These are phyloP conservation scores for Collybiopsis luxurians DNA, from an alignment of 768 basidiomycete genomes.

Conservation along the genomic window DNA sequence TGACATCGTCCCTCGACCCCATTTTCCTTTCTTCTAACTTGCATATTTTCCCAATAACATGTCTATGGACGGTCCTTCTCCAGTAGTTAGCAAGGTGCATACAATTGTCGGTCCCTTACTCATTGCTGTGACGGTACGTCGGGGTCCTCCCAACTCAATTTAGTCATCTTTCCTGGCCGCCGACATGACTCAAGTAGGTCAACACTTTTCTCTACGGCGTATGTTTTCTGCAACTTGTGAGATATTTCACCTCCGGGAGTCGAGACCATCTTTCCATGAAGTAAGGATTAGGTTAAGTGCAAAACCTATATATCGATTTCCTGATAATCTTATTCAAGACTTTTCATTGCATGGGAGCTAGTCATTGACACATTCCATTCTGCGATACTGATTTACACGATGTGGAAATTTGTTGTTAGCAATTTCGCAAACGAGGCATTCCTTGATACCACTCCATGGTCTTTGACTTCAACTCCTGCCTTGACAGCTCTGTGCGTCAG, in stretches of 20 bases:
- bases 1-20: too few species aligned
- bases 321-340: background rate
- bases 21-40: too few species aligned
- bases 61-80: too few species aligned
- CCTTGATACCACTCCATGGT: constrained; percentile 13
- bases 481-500: constrained; percentile 7
- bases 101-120: too few species aligned
- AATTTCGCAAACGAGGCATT: constrained; percentile 15
- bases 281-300: background rate
- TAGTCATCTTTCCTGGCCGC: too few species aligned
- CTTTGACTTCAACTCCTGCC: constrained; percentile 12
- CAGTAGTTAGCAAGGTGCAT: too few species aligned
- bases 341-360: constrained; percentile 14
- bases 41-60: too few species aligned
- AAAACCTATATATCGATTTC: background rate
- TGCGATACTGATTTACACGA: constrained; percentile 10
- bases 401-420: constrained; percentile 15
- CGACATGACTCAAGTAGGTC: constrained; percentile 8
- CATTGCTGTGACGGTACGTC: too few species aligned
- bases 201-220: constrained; percentile 13
- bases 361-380: constrained; percentile 15
- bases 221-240: constrained; percentile 7
- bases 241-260: constrained; percentile 5
- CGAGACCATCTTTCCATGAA: background rate
- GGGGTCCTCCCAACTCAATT: too few species aligned